Evolutionary conservation across 345 rosid species (phyloP).

Genomic region (Cardamine resedifolia): DNA sequence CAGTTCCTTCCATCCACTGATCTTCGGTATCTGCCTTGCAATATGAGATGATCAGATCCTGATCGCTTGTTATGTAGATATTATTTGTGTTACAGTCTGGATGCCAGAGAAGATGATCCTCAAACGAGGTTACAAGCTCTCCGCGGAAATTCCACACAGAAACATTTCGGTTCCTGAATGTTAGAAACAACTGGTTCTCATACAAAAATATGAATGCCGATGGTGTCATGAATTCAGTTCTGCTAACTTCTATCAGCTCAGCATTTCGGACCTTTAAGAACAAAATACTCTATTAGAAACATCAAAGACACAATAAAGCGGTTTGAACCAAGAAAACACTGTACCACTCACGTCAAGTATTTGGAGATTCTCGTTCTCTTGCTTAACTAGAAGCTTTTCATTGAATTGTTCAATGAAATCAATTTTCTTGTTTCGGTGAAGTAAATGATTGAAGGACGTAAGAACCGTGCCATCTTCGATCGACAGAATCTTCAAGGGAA

Average conservation of each 20-base stretch:
- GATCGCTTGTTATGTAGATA: slow-evolving; percentile 71
- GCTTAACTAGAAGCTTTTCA: slow-evolving; percentile 95
- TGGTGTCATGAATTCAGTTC: slow-evolving; percentile 80
- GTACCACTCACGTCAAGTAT: slow-evolving; percentile 73
- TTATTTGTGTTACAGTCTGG: slow-evolving; percentile 78
- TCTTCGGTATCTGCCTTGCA: slow-evolving; percentile 81
- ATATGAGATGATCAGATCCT: slow-evolving; percentile 70
- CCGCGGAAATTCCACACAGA: slow-evolving; percentile 89
- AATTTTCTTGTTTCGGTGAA: slow-evolving; percentile 89
- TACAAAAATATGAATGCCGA: slow-evolving; percentile 88
- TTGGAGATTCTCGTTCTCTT: slow-evolving; percentile 91
- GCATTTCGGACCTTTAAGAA: slow-evolving; percentile 72
- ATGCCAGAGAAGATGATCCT: slow-evolving; percentile 80
- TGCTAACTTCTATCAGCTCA: slow-evolving; percentile 72
- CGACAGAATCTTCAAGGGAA: slow-evolving; percentile 79
- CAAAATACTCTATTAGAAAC: slow-evolving; percentile 16
- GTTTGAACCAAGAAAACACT: neutral
- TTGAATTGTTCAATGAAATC: slow-evolving; percentile 91
- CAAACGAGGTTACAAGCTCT: slow-evolving; percentile 92
- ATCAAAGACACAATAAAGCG: neutral
- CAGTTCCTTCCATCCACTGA: slow-evolving; percentile 60
- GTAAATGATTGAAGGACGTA: slow-evolving; percentile 75
- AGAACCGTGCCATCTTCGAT: slow-evolving; percentile 94
- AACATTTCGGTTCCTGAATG: slow-evolving; percentile 71
- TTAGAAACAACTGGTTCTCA: slow-evolving; percentile 90